Base-by-base conservation (phyloP, 495 filamentous ascomycete species). In the Mytilinidion resinicola region DNA sequence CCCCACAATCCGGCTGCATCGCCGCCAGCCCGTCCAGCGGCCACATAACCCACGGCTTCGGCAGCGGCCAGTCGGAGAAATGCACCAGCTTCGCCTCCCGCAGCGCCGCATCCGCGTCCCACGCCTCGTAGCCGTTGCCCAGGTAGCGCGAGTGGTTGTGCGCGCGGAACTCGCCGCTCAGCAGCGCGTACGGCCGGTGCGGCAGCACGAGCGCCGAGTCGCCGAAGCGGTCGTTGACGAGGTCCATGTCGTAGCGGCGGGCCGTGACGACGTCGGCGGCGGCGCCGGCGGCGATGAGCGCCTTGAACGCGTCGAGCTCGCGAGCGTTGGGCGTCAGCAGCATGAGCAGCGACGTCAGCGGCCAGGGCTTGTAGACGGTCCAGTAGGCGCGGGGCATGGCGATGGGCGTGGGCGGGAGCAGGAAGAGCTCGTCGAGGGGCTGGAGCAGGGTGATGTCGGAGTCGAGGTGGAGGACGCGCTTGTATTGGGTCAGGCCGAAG, bases 11-110 rank as follows among this genome's bases (percentile, higher is more conserved):
- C 0, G 86, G 84, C 65, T 88, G 80, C 59, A 80, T 77, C 30
- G 80, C 74, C 3, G 74, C 70, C 20, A 86, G 65, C 55, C 78
- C 62, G 12, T 77, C 69, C 36, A 80, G 76, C 19, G 82, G 74
- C 77, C 79, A 84, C 70, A 79, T 77, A 17, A 88, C 70, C 87
- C 87, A 91, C 0, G 88, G 88, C 69, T 92, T 92, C 3, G 88
- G 87, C 42, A 90, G 61, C 4, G 89, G 89, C 82, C 84, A 88
- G 65, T 93, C 89, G 3, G 80, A 85, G 65, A 95, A 92, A 71
- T 91, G 89, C 0, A 93, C 78, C 12, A 89, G 78, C 63, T 86
- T 91, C 9, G 85, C 86, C 66, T 91, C 83, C 19, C 77, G 72
- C 35, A 83, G 71, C 33, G 80, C 78, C 43, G 69, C 76, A 11